Evolutionary conservation across 305 asterid genomes (phyloP).

Genomic region (Euphrasia arctica): DNA sequence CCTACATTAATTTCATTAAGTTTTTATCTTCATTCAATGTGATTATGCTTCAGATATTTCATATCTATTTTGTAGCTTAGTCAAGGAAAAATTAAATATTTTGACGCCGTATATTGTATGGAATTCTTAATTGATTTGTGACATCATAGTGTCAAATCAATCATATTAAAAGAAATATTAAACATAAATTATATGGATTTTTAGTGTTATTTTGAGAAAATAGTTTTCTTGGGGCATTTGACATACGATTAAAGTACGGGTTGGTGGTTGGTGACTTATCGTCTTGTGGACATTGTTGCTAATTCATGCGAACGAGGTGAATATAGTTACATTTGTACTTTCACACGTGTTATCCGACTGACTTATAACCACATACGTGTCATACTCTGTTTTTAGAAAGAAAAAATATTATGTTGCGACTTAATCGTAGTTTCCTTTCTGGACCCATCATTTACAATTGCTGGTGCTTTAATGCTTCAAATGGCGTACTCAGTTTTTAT

Average conservation of each 20-base stretch:
- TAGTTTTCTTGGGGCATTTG: background rate
- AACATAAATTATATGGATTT: background rate
- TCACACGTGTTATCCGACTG: constrained; percentile 24
- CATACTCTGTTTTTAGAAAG: constrained; percentile 3
- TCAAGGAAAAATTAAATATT: background rate
- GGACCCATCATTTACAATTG: constrained; percentile 24
- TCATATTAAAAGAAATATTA: constrained; percentile 1
- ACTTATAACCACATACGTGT: constrained; percentile 24
- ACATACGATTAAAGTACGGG: constrained; percentile 1
- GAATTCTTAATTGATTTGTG: constrained; percentile 2
- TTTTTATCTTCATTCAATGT: background rate
- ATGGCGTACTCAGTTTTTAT: constrained; percentile 25
- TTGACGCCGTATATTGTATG: background rate
- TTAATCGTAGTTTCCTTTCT: constrained; percentile 20
- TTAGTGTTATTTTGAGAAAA: background rate
- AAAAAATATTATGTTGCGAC: constrained; percentile 12
- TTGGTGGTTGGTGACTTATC: constrained; percentile 21
- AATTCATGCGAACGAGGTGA: background rate
- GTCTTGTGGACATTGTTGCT: constrained; percentile 11
- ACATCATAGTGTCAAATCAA: constrained; percentile 1
- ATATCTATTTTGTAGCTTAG: background rate
- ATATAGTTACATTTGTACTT: background rate
- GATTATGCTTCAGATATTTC: background rate
- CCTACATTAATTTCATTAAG: constrained; percentile 5
- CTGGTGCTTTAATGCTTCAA: constrained; percentile 21